Conservation (phyloP, 2,329 filamentous ascomycete species). For the Cladophialophora carrionii region DNA sequence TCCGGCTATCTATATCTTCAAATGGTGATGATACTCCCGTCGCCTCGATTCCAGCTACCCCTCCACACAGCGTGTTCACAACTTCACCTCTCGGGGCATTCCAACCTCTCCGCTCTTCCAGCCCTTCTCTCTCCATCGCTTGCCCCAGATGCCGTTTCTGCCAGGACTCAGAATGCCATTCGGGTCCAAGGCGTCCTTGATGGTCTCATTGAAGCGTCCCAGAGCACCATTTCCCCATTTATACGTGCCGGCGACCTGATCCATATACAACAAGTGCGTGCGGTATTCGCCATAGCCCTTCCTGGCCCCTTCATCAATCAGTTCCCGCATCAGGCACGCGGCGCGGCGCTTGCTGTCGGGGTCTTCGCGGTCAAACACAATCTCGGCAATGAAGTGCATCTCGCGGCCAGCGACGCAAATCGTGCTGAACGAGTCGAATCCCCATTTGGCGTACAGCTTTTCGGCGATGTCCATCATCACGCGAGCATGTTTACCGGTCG, state of each 20-base stretch:
- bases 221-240: constrained; percentile 49
- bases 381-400: constrained; percentile 61
- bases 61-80: not conserved
- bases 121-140: constrained; percentile 14
- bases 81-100: constrained; percentile 8
- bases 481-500: constrained; percentile 53
- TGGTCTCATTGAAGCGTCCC: constrained; percentile 50
- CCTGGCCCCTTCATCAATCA: constrained; percentile 46
- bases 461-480: constrained; percentile 53
- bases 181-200: constrained; percentile 55
- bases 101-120: constrained; percentile 8
- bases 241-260: constrained; percentile 53
- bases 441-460: constrained; percentile 50
- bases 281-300: constrained; percentile 53
- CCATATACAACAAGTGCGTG: constrained; percentile 52
- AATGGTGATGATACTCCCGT: not conserved
- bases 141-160: constrained; percentile 52
- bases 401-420: constrained; percentile 57
- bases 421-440: constrained; percentile 57
- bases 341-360: constrained; percentile 46
- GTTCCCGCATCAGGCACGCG: constrained; percentile 43
- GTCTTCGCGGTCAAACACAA: constrained; percentile 57
- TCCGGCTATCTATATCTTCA: not conserved
- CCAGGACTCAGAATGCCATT: constrained; percentile 55
- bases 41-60: not conserved